Evolutionary conservation across 495 filamentous ascomycete species (phyloP).

Genomic region (Penicillium macrosclerotiorum): DNA sequence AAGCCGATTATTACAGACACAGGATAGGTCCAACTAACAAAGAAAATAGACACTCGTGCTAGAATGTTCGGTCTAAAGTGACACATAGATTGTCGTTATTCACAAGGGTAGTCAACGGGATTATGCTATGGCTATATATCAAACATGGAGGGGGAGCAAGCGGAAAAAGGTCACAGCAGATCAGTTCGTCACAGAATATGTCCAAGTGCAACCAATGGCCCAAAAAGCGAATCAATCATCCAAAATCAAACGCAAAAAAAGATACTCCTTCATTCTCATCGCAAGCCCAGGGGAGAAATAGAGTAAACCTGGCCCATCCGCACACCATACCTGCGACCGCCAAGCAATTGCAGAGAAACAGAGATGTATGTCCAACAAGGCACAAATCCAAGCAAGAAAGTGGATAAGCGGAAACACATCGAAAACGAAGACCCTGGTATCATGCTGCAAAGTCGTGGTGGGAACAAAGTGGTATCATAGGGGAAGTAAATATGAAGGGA

Average conservation of each 20-base stretch:
- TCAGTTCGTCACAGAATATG: conserved; percentile 7
- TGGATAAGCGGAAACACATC: conserved; percentile 20
- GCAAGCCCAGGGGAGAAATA: background rate
- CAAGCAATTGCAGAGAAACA: conserved; percentile 21
- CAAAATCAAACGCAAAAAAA: background rate
- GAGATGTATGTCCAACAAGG: conserved; percentile 18
- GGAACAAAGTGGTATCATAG: conserved; percentile 50
- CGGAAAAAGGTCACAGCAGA: background rate
- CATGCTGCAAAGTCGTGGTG: conserved; percentile 41
- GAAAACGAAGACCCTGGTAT: conserved; percentile 38
- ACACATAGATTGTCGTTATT: conserved; percentile 12
- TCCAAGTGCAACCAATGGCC: background rate
- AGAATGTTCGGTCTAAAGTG: no score
- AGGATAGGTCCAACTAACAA: no score
- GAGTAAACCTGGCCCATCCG: conserved; percentile 15
- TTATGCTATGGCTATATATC: conserved; percentile 14
- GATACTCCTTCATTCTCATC: no score
- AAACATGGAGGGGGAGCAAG: background rate
- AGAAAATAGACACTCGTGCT: no score
- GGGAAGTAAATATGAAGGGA: conserved; percentile 3
- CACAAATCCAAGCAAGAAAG: conserved; percentile 14
- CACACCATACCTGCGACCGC: conserved; percentile 19
- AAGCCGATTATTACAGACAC: no score
- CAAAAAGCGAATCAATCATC: background rate
- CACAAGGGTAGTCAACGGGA: conserved; percentile 6